A percentile compares a stretch with the other conserved stretches of the same genome.
phyloP scores from a whole-genome alignment of 805 yeast genomes.

The Wickerhamiella kazuoi region DNA sequence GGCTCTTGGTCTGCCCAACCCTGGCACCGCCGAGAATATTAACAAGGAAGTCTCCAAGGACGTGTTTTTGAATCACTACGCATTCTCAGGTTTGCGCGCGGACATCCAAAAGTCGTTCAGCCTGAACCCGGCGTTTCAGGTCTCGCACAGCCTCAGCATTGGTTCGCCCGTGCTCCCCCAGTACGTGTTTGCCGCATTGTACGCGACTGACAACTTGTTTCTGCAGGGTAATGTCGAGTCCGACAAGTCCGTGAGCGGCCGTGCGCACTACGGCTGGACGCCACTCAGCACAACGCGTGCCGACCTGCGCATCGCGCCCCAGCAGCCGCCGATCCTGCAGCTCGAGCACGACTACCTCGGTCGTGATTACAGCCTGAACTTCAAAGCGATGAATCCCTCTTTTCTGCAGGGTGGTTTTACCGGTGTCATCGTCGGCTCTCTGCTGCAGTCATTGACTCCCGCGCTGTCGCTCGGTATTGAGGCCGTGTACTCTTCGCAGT shows the following conservation, averaged over 20 bases:
- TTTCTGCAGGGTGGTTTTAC: constrained; percentile 55
- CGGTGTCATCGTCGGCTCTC: constrained; percentile 84
- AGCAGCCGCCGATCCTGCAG: constrained; percentile 87
- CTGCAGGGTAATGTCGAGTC: constrained; percentile 86
- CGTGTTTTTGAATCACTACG: constrained; percentile 74
- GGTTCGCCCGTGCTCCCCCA: constrained; percentile 78
- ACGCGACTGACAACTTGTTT: constrained; percentile 69
- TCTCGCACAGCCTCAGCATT: constrained; percentile 78
- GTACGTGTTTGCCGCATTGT: constrained; percentile 78
- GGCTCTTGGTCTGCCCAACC: constrained; percentile 68
- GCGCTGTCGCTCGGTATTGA: constrained; percentile 79
- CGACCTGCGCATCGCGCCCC: constrained; percentile 71
- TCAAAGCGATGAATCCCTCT: constrained; percentile 83
- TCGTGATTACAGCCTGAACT: constrained; percentile 68
- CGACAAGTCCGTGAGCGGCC: constrained; percentile 68
- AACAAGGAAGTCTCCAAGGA: constrained; percentile 88
- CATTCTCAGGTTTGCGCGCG: constrained; percentile 90
- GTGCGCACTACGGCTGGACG: constrained; percentile 84
- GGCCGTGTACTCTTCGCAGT: constrained; percentile 55
- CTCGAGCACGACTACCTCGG: constrained; percentile 93
- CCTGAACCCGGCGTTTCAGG: constrained; percentile 89
- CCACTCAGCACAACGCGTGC: constrained; percentile 60
- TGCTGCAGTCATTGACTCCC: constrained; percentile 76
- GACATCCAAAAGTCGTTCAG: constrained; percentile 84
- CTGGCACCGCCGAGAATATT: constrained; percentile 88